These are phyloP conservation scores for Starmerella tilneyi DNA, from an alignment of 805 yeast species.

Conservation along the genomic window DNA sequence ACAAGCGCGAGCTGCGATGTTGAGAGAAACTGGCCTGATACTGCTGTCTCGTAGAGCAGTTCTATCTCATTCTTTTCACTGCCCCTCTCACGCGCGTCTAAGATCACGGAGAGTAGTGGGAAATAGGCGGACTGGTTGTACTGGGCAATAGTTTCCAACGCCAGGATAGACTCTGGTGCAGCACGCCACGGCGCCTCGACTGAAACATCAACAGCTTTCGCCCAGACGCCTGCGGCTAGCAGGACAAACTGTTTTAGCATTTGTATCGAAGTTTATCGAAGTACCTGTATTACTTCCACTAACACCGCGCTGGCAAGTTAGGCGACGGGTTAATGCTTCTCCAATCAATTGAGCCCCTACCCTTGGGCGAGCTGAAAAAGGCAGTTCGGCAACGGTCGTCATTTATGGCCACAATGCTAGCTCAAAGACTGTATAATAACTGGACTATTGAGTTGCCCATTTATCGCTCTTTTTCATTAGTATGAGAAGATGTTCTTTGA, in stretches of 20 bases:
- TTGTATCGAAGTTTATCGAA: too few relatives aligned
- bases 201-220: conserved; percentile 13
- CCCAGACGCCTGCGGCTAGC: conserved; percentile 3
- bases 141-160: conserved; percentile 29
- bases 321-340: not conserved
- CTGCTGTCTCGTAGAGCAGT: conserved; percentile 21
- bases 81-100: conserved; percentile 18
- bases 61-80: conserved; percentile 19
- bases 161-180: conserved; percentile 8
- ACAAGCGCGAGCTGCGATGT: conserved; percentile 24
- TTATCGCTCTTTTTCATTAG: too few relatives aligned
- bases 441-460: too few relatives aligned
- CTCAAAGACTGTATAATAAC: too few relatives aligned
- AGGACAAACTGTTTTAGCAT: not conserved
- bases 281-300: too few relatives aligned
- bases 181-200: conserved; percentile 17
- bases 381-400: too few relatives aligned
- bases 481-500: too few relatives aligned
- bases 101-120: conserved; percentile 28
- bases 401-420: too few relatives aligned
- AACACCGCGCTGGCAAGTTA: not conserved
- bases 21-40: conserved; percentile 16
- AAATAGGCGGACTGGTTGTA: conserved; percentile 30
- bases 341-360: too few relatives aligned
- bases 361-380: not conserved